Conservation (phyloP, 1,284 basidiomycete species). For the Neolentinus lepideus region DNA sequence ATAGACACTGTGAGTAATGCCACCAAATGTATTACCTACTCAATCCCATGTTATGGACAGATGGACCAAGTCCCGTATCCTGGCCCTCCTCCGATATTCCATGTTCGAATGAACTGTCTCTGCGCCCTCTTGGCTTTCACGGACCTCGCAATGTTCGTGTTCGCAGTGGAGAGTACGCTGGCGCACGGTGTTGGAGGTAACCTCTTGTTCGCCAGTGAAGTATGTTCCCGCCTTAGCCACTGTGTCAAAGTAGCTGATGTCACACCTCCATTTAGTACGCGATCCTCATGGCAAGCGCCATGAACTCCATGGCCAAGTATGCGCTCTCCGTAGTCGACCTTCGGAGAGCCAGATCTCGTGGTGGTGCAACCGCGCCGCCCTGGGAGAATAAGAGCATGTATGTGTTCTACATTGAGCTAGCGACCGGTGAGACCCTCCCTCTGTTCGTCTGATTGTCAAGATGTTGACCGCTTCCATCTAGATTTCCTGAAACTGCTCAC, state of each 20-base stretch:
- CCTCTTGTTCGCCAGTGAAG: slow-evolving; percentile 94
- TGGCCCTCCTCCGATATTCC: slow-evolving; percentile 76
- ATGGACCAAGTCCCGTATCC: slow-evolving; percentile 96
- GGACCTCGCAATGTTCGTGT: slow-evolving; percentile 68
- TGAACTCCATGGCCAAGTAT: slow-evolving; percentile 83
- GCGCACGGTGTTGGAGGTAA: slow-evolving; percentile 80
- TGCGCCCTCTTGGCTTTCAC: slow-evolving; percentile 65
- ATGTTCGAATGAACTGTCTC: slow-evolving; percentile 73
- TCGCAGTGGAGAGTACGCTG: slow-evolving; percentile 75
- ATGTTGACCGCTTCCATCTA: slow-evolving; percentile 21
- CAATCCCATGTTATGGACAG: slow-evolving; percentile 31
- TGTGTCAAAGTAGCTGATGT: neutral
- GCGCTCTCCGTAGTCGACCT: slow-evolving; percentile 80
- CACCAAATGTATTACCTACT: slow-evolving; percentile 4
- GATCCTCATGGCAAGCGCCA: slow-evolving; percentile 78
- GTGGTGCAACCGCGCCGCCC: slow-evolving; percentile 81
- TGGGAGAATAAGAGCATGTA: slow-evolving; percentile 99
- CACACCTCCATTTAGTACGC: slow-evolving; percentile 59
- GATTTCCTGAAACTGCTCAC: slow-evolving; percentile 92
- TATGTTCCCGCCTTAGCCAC: slow-evolving; percentile 25
- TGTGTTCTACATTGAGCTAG: slow-evolving; percentile 90
- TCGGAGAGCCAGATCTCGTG: slow-evolving; percentile 64
- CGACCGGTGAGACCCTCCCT: slow-evolving; percentile 53
- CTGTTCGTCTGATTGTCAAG: neutral
- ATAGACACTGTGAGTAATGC: slow-evolving; percentile 84